Conservation (phyloP, 202 grass and related monocot genomes). For the Schoenoplectus tabernaemontani region DNA sequence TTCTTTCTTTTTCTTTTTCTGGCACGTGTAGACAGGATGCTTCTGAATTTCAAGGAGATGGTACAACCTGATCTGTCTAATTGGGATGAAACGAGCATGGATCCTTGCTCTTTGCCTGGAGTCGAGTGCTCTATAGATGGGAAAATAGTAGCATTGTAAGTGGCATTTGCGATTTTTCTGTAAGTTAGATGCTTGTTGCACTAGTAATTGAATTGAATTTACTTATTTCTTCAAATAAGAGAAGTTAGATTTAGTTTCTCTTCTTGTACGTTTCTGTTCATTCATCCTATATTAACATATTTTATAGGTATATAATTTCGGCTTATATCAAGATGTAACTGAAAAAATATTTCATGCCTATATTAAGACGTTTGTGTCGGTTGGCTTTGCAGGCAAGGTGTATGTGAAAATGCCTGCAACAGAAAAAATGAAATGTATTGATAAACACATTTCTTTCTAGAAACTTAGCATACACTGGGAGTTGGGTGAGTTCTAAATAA, state of each 20-base stretch:
- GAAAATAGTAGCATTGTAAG: constrained; percentile 52
- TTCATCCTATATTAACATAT: background rate
- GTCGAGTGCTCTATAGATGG: constrained; percentile 54
- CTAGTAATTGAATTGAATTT: background rate
- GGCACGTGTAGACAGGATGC: constrained; percentile 36
- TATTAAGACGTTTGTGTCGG: background rate
- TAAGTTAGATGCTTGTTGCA: constrained; percentile 2
- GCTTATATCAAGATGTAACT: background rate
- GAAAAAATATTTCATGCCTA: background rate
- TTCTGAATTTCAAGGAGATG: constrained; percentile 39
- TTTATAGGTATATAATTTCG: background rate
- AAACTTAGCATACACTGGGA: background rate
- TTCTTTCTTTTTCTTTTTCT: constrained; percentile 23
- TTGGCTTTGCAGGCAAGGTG: background rate
- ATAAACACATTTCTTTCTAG: background rate
- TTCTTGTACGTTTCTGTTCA: background rate
- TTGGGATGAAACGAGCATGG: constrained; percentile 32
- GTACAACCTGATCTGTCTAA: constrained; percentile 33
- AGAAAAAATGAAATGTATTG: background rate
- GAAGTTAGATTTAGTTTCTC: background rate
- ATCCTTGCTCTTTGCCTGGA: constrained; percentile 51
- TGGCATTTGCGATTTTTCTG: constrained; percentile 2
- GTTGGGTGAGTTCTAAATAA: background rate
- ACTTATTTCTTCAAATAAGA: background rate
- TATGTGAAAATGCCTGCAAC: constrained; percentile 15